These are phyloP conservation scores for Davidsoniella virescens DNA, from an alignment of 2,329 filamentous ascomycete species.

Conservation along the genomic window DNA sequence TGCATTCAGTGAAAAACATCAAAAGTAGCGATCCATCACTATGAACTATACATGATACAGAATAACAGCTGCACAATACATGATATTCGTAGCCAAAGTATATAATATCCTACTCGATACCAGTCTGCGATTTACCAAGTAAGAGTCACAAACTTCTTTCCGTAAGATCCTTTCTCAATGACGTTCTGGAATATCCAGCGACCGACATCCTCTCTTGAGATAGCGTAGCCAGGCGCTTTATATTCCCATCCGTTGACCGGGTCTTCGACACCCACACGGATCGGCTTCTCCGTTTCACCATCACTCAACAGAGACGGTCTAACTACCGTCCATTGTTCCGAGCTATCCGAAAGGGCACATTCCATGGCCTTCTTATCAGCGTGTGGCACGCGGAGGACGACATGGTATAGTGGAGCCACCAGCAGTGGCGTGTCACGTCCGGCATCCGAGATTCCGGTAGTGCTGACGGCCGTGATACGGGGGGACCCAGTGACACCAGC, in stretches of 20 bases:
- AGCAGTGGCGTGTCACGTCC: conserved; percentile 28
- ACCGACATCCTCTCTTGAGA: conserved; percentile 31
- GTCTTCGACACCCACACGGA: conserved; percentile 27
- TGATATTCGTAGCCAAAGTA: no score
- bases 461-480: conserved; percentile 22
- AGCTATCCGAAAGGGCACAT: conserved; percentile 16
- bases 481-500: conserved; percentile 19
- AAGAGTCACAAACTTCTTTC: conserved; percentile 23
- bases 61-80: no score
- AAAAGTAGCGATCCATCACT: no score
- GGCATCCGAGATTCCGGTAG: conserved; percentile 24
- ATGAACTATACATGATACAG: no score
- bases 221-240: conserved; percentile 28
- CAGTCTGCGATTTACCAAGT: conserved; percentile 19
- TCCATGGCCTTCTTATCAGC: conserved; percentile 34
- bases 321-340: conserved; percentile 23
- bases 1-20: no score
- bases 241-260: conserved; percentile 19
- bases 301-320: conserved; percentile 24
- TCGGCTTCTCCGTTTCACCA: conserved; percentile 14
- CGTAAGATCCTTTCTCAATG: conserved; percentile 19
- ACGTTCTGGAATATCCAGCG: conserved; percentile 29
- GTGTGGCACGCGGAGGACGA: conserved; percentile 26
- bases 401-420: conserved; percentile 28
- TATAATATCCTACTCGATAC: no score